phyloP scores from a whole-genome alignment of 2,329 filamentous ascomycete genomes.

The Orbilia quercus region DNA sequence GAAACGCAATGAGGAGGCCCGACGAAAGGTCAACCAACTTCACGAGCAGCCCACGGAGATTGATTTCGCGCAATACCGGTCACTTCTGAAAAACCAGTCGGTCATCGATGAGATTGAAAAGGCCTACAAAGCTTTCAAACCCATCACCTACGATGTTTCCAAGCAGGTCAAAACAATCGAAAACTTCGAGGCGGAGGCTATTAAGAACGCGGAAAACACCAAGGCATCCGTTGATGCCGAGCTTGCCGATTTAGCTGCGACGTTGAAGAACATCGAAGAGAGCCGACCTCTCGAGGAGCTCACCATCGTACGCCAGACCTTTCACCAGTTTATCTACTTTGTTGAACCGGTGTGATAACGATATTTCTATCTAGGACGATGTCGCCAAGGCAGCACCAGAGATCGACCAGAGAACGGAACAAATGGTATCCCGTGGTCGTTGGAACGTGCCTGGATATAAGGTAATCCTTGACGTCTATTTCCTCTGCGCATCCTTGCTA shows the following conservation, averaged over 20 bases:
- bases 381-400: conserved; percentile 92
- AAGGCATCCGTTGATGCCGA: conserved; percentile 96
- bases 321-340: not conserved
- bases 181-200: conserved; percentile 93
- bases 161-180: conserved; percentile 98
- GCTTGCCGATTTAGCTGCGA: conserved; percentile 92
- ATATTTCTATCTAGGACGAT: conserved; percentile 77
- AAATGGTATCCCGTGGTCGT: conserved; percentile 96
- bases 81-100: conserved; percentile 92
- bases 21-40: conserved; percentile 88
- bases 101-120: conserved; percentile 97
- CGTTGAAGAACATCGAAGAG: conserved; percentile 95
- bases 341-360: not conserved
- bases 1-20: conserved; percentile 98
- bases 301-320: conserved; percentile 81
- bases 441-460: conserved; percentile 99
- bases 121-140: conserved; percentile 91
- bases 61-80: conserved; percentile 94
- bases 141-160: conserved; percentile 87
- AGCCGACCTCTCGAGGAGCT: conserved; percentile 96
- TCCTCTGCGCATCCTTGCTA: not conserved
- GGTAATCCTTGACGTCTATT: conserved; percentile 71
- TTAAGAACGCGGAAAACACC: conserved; percentile 96
- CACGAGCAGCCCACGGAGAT: conserved; percentile 84
- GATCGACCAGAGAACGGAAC: conserved; percentile 94